phyloP scores from a whole-genome alignment of 805 yeast genomes.

The Hyphopichia homilentoma region DNA sequence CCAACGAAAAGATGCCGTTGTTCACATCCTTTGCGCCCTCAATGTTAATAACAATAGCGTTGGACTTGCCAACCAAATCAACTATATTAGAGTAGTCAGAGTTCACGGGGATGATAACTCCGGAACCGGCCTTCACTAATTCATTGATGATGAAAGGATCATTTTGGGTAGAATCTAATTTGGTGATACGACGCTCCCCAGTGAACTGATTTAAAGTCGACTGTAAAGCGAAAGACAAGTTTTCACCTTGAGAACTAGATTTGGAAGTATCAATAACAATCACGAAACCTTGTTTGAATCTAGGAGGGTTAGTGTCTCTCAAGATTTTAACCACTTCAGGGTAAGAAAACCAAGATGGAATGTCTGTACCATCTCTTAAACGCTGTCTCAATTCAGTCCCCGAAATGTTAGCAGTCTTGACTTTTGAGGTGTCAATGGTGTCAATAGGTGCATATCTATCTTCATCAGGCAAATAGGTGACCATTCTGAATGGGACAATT shows the following conservation, averaged over 20 bases:
- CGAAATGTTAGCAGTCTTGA: slow-evolving; percentile 81
- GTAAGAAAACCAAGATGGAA: slow-evolving; percentile 96
- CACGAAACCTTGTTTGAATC: slow-evolving; percentile 85
- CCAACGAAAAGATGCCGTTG: slow-evolving; percentile 10
- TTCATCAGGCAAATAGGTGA: slow-evolving; percentile 91
- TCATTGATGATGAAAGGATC: slow-evolving; percentile 64
- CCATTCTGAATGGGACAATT: slow-evolving; percentile 96
- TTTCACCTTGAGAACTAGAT: slow-evolving; percentile 40
- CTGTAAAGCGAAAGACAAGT: slow-evolving; percentile 76
- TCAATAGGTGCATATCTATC: slow-evolving; percentile 95
- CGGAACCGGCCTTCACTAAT: slow-evolving; percentile 85
- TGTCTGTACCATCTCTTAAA: slow-evolving; percentile 78
- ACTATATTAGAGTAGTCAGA: slow-evolving; percentile 57
- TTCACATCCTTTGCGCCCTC: slow-evolving; percentile 11
- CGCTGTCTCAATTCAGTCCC: slow-evolving; percentile 93
- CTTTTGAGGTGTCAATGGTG: slow-evolving; percentile 71
- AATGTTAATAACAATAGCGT: slow-evolving; percentile 44
- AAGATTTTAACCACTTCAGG: slow-evolving; percentile 92
- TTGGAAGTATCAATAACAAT: slow-evolving; percentile 58
- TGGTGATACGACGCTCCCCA: slow-evolving; percentile 77
- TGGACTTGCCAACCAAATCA: slow-evolving; percentile 50
- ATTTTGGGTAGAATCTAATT: slow-evolving; percentile 35
- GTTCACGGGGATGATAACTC: slow-evolving; percentile 63
- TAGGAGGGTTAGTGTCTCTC: slow-evolving; percentile 91
- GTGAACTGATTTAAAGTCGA: slow-evolving; percentile 86